phyloP scores from a whole-genome alignment of 2,329 filamentous ascomycete genomes.

The Phialemoniopsis sp. region DNA sequence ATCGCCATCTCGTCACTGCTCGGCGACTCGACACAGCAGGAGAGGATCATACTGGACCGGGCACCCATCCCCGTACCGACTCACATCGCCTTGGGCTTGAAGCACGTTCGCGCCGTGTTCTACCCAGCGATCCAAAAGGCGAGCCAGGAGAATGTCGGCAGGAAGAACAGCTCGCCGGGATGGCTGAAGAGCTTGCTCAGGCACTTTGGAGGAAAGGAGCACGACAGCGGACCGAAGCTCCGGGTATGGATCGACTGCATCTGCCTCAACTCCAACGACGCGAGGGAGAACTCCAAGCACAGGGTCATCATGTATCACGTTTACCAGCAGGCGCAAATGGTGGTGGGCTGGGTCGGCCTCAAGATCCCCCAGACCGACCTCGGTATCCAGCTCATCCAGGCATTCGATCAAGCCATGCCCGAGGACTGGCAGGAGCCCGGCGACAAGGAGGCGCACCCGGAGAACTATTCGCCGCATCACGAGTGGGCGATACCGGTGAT shows the following conservation, averaged over 20 bases:
- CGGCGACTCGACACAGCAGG: slow-evolving; percentile 19
- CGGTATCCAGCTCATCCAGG: not conserved
- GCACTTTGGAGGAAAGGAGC: not conserved
- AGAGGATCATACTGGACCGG: slow-evolving; percentile 21
- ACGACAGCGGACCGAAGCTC: not conserved
- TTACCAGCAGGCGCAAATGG: slow-evolving; percentile 1
- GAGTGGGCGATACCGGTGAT: slow-evolving; percentile 20
- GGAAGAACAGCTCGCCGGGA: slow-evolving; percentile 1
- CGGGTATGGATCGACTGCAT: slow-evolving; percentile 8
- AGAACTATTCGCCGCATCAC: slow-evolving; percentile 25
- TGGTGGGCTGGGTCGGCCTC: slow-evolving; percentile 5
- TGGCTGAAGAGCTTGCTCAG: slow-evolving; percentile 7
- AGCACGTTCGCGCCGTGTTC: slow-evolving; percentile 26
- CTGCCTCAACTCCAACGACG: slow-evolving; percentile 4
- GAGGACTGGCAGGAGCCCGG: slow-evolving; percentile 23
- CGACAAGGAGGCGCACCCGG: slow-evolving; percentile 21
- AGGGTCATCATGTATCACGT: not conserved
- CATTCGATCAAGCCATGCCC: slow-evolving; percentile 23
- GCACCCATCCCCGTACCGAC: slow-evolving; percentile 17
- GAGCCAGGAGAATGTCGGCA: not conserved
- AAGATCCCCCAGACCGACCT: not conserved
- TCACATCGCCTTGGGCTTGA: slow-evolving; percentile 22
- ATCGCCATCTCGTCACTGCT: slow-evolving; percentile 23
- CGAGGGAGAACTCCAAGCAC: not conserved
- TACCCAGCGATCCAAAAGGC: slow-evolving; percentile 12